Evolutionary conservation across 2,329 filamentous ascomycete genomes (phyloP).

Genomic region (Graphilbum ipis-grandicollis): DNA sequence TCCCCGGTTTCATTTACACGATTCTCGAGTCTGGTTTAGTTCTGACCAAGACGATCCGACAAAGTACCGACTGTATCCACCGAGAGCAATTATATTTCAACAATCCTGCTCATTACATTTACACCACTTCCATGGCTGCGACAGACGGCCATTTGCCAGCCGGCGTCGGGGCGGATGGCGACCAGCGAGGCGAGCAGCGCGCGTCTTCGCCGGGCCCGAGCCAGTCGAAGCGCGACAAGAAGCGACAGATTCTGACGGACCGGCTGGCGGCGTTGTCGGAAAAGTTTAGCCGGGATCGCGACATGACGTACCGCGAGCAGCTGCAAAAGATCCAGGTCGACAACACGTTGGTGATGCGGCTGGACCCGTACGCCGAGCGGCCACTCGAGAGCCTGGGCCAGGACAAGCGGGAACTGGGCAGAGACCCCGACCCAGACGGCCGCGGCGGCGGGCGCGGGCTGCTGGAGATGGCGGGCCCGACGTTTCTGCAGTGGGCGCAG

Average conservation of each 20-base stretch:
- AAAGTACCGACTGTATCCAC: too few species aligned
- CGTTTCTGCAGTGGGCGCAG: conserved; percentile 71
- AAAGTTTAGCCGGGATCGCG: conserved; percentile 64
- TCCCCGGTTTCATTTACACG: too few species aligned
- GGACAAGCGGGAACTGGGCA: conserved; percentile 18
- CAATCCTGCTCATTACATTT: too few species aligned
- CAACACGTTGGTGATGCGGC: conserved; percentile 68
- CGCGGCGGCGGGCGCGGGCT: conserved; percentile 31
- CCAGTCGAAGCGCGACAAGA: conserved; percentile 76
- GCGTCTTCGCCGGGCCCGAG: conserved; percentile 15
- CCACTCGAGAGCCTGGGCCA: conserved; percentile 19
- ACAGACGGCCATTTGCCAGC: not conserved
- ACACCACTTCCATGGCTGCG: conserved; percentile 1
- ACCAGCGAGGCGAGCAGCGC: conserved; percentile 10
- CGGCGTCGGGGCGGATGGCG: conserved; percentile 1
- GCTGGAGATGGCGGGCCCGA: conserved; percentile 61
- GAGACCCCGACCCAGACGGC: conserved; percentile 17
- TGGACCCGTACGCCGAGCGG: conserved; percentile 54
- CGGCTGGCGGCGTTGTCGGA: conserved; percentile 59
- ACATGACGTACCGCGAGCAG: conserved; percentile 74
- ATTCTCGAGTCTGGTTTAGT: too few species aligned
- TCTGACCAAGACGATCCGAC: too few species aligned
- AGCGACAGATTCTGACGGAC: conserved; percentile 67
- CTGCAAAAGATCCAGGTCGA: conserved; percentile 84
- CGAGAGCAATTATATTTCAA: too few species aligned